A percentile compares a stretch with the other conserved stretches of the same genome.
These are phyloP conservation scores for Halenospora varia DNA, from an alignment of 495 filamentous ascomycete species.

Conservation along the genomic window DNA sequence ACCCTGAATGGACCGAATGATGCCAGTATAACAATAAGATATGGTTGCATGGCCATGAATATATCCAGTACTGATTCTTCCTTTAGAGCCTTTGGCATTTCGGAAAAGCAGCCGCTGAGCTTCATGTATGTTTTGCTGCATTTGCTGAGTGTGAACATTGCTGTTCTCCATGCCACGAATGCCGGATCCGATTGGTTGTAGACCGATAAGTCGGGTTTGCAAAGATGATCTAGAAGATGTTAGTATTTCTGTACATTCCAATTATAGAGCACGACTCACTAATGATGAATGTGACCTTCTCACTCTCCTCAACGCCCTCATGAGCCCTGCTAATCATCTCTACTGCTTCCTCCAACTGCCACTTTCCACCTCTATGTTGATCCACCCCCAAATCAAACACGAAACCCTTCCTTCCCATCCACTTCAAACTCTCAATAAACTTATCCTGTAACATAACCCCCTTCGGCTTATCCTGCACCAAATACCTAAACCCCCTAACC, in stretches of 20 bases:
- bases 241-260: conserved; percentile 7
- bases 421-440: conserved; percentile 67
- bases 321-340: conserved; percentile 67
- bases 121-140: conserved; percentile 73
- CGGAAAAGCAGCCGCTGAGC: conserved; percentile 77
- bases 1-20: conserved; percentile 65
- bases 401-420: conserved; percentile 56
- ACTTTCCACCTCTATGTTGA: conserved; percentile 59
- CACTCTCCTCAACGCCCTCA: conserved; percentile 50
- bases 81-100: conserved; percentile 45
- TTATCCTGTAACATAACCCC: conserved; percentile 54
- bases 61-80: conserved; percentile 39
- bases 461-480: conserved; percentile 70
- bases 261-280: conserved; percentile 46
- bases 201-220: conserved; percentile 72
- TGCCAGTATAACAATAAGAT: conserved; percentile 62
- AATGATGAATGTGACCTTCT: conserved; percentile 61
- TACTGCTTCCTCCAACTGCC: conserved; percentile 67
- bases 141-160: conserved; percentile 54
- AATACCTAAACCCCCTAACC: conserved; percentile 70
- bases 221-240: conserved; percentile 58
- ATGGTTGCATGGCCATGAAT: conserved; percentile 50
- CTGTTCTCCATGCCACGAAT: conserved; percentile 51
- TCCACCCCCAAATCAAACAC: conserved; percentile 84
- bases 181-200: conserved; percentile 45